Conservation (phyloP, 164 flowering plant genomes). For the Magnolia kwangsiensis region DNA sequence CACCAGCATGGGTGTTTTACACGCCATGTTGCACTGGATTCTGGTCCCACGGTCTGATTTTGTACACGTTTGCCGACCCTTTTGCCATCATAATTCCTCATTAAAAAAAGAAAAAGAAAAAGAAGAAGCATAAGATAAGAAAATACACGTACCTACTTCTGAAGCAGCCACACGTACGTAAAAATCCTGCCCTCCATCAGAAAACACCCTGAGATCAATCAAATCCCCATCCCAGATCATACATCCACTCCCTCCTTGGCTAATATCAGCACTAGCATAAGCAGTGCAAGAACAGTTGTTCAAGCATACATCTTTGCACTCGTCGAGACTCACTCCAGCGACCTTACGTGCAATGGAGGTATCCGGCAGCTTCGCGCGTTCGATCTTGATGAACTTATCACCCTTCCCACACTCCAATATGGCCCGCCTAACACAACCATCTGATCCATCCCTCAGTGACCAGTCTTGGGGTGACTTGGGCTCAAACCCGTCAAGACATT, state of each 20-base stretch:
- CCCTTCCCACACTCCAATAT: background rate
- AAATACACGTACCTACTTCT: background rate
- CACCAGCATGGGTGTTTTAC: too few species aligned
- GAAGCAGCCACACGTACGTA: conserved; percentile 1
- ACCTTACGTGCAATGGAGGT: background rate
- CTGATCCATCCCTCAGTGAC: background rate
- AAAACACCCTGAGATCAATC: background rate
- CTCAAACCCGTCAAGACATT: background rate
- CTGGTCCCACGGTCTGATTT: too few species aligned
- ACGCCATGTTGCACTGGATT: too few species aligned
- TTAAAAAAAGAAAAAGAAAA: background rate
- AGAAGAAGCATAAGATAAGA: background rate
- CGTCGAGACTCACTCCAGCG: background rate
- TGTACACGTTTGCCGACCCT: background rate
- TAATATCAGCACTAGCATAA: background rate
- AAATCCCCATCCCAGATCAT: background rate
- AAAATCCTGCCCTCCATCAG: background rate
- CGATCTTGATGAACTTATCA: background rate
- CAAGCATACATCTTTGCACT: background rate
- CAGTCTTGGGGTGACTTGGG: background rate
- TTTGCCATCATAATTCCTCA: background rate
- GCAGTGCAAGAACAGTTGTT: background rate
- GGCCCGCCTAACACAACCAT: background rate
- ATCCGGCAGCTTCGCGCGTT: background rate
- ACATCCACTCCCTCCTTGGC: background rate